These are phyloP conservation scores for Cantharellus anzutake DNA, from an alignment of 768 basidiomycete genomes.

Conservation along the genomic window DNA sequence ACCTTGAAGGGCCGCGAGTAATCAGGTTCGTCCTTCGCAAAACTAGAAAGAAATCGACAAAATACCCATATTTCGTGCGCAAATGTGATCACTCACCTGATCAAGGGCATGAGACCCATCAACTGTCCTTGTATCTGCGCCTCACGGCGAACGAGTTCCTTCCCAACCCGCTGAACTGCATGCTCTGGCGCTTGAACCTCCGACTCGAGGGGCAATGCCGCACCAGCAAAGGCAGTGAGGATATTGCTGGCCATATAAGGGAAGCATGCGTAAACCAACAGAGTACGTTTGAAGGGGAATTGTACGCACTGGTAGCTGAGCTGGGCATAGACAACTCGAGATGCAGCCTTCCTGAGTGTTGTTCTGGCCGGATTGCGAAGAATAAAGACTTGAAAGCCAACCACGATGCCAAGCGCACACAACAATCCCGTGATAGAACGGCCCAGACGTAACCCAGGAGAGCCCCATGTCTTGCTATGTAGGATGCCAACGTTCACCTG, in stretches of 20 bases:
- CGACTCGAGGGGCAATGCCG: constrained; percentile 9
- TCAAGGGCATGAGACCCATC: constrained; percentile 11
- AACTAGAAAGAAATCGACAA: constrained; percentile 5
- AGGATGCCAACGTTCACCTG: constrained; percentile 12
- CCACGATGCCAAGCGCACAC: constrained; percentile 14
- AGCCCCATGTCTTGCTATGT: constrained; percentile 11
- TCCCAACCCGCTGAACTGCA: constrained; percentile 9
- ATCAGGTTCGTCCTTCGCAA: constrained; percentile 13
- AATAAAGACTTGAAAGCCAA: constrained; percentile 15
- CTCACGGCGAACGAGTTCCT: constrained; percentile 14
- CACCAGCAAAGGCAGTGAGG: constrained; percentile 10
- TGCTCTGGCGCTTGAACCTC: constrained; percentile 5
- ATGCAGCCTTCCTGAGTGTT: constrained; percentile 10
- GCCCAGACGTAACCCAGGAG: constrained; percentile 13
- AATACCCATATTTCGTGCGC: not conserved
- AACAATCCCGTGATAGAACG: constrained; percentile 13
- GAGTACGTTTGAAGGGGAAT: not conserved
- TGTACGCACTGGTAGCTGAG: not conserved
- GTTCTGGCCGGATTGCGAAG: constrained; percentile 14
- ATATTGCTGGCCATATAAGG: constrained; percentile 10
- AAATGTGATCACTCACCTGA: constrained; percentile 8
- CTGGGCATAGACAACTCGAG: not conserved
- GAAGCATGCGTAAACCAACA: not conserved
- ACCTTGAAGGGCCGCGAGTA: constrained; percentile 11
- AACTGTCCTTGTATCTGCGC: constrained; percentile 13